Conservation (phyloP, 345 rosid species). For the Pistacia atlantica region DNA sequence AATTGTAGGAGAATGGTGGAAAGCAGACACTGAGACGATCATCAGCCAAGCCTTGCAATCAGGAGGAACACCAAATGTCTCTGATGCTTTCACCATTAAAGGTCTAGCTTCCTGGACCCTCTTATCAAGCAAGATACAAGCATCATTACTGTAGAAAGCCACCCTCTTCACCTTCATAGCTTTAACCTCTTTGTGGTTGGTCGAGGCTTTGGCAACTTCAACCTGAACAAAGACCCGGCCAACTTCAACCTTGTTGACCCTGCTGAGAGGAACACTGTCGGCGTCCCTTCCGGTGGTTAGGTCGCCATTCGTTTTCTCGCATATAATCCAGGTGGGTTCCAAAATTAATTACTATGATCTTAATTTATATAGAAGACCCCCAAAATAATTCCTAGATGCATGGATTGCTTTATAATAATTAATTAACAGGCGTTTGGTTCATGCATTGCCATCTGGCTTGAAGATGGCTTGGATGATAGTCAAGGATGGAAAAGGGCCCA, state of each 20-base stretch:
- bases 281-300: slow-evolving; percentile 63
- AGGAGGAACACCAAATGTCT: slow-evolving; percentile 54
- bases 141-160: slow-evolving; percentile 50
- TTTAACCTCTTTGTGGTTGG: slow-evolving; percentile 55
- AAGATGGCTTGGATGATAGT: slow-evolving; percentile 65
- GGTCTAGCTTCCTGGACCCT: slow-evolving; percentile 58
- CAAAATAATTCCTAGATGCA: no score
- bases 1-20: slow-evolving; percentile 50
- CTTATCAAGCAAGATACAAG: slow-evolving; percentile 51
- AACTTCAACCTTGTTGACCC: slow-evolving; percentile 42
- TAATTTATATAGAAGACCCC: no score
- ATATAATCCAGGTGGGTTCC: slow-evolving; percentile 45
- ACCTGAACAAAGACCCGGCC: no score
- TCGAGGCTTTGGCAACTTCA: slow-evolving; percentile 48
- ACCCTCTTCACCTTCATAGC: slow-evolving; percentile 60
- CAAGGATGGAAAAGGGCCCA: slow-evolving; percentile 36
- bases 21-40: slow-evolving; percentile 43
- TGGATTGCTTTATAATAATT: no score
- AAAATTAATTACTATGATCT: no score
- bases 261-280: slow-evolving; percentile 49
- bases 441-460: slow-evolving; percentile 58
- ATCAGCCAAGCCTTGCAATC: slow-evolving; percentile 53
- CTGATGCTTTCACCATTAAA: slow-evolving; percentile 58
- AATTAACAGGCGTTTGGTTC: slow-evolving; percentile 42
- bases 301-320: slow-evolving; percentile 54